These are phyloP conservation scores for Nematodospora valgi DNA, from an alignment of 805 yeast species.

Conservation along the genomic window DNA sequence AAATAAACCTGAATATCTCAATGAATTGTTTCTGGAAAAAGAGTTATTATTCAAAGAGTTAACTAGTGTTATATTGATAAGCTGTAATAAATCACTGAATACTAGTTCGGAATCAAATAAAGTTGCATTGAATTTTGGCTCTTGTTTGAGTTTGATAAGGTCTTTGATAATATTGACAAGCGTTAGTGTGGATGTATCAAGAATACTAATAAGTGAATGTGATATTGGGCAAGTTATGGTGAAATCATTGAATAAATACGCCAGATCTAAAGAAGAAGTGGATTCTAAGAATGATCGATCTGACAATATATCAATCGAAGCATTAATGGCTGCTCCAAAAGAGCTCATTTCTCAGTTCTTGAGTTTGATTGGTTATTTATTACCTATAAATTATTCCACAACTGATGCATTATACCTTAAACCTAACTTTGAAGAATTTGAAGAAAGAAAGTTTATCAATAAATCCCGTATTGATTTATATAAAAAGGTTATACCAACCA, in stretches of 20 bases:
- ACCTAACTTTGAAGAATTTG: constrained; percentile 16
- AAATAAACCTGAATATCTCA: constrained; percentile 40
- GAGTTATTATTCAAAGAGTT: constrained; percentile 20
- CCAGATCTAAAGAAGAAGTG: constrained; percentile 23
- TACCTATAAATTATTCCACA: constrained; percentile 47
- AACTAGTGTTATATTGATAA: constrained; percentile 19
- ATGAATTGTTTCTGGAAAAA: constrained; percentile 33
- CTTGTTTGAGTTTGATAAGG: constrained; percentile 39
- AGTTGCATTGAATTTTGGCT: constrained; percentile 28
- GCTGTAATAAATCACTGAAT: constrained; percentile 24
- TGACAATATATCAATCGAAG: constrained; percentile 49
- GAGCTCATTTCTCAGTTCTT: constrained; percentile 56
- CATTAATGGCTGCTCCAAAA: constrained; percentile 70
- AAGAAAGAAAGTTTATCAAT: constrained; percentile 26
- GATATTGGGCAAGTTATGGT: constrained; percentile 46
- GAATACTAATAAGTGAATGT: constrained; percentile 44
- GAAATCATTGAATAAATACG: constrained; percentile 49
- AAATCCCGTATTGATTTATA: constrained; percentile 29
- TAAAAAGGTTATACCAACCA: constrained; percentile 17
- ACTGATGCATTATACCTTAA: constrained; percentile 28
- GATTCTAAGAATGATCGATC: neutral
- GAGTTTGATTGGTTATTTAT: constrained; percentile 50
- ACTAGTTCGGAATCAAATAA: constrained; percentile 14
- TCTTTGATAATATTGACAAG: constrained; percentile 45
- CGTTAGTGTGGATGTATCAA: constrained; percentile 40